Evolutionary conservation across 1,139 yeast species (phyloP).

Genomic region (Eremothecium sinecaudum): DNA sequence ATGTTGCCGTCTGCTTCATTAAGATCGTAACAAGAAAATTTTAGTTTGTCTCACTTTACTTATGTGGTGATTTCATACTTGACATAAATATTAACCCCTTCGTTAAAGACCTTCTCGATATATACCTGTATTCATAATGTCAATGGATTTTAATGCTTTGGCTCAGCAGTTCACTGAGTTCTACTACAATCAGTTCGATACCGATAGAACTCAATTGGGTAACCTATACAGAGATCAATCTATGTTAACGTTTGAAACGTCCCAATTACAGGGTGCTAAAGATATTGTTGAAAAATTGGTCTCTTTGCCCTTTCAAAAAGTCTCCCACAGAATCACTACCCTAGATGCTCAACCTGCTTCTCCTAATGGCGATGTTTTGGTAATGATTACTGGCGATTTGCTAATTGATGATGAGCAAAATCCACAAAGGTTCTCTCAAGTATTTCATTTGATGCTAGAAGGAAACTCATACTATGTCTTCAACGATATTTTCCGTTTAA

Average conservation of each 20-base stretch:
- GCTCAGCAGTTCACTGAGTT: conserved; percentile 79
- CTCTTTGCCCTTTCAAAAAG: conserved; percentile 83
- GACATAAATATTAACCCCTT: too few species aligned
- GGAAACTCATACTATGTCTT: conserved; percentile 84
- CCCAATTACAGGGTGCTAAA: conserved; percentile 91
- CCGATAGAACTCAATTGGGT: conserved; percentile 87
- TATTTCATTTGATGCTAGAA: conserved; percentile 92
- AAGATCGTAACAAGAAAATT: too few species aligned
- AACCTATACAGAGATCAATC: conserved; percentile 93
- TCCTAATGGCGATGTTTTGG: conserved; percentile 86
- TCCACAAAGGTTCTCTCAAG: conserved; percentile 94
- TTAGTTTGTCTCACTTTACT: too few species aligned
- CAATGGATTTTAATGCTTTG: conserved; percentile 62
- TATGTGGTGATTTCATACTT: too few species aligned
- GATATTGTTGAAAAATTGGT: conserved; percentile 84
- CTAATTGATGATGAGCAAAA: conserved; percentile 84
- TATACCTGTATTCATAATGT: too few species aligned
- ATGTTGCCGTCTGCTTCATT: too few species aligned
- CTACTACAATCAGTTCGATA: conserved; percentile 91
- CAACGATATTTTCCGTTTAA: conserved; percentile 93
- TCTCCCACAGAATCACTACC: conserved; percentile 85
- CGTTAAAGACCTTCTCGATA: too few species aligned
- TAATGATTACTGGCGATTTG: conserved; percentile 96
- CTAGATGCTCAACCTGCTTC: conserved; percentile 98
- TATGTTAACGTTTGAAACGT: conserved; percentile 92